A percentile compares a stretch with the other conserved stretches of the same genome.
Evolutionary conservation across 495 filamentous ascomycete species (phyloP).

Genomic region (Penicillium riverlandense): DNA sequence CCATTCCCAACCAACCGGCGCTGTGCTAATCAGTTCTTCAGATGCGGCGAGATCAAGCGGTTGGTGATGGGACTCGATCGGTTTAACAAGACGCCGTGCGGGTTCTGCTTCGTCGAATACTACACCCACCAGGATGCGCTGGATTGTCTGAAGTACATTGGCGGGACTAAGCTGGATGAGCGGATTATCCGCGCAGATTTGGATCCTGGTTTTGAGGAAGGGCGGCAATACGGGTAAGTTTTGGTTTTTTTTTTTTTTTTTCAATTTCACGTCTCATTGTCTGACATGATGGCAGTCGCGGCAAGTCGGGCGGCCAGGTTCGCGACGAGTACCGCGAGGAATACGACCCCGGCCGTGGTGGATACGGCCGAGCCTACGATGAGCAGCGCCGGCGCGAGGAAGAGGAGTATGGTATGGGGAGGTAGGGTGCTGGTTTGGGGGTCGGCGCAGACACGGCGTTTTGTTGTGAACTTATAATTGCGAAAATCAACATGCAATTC

Average conservation of each 20-base stretch:
- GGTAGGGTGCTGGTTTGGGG: constrained; percentile 21
- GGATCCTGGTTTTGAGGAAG: constrained; percentile 92
- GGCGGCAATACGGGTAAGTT: constrained; percentile 81
- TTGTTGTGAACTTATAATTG: background rate
- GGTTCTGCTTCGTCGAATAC: constrained; percentile 99
- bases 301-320: constrained; percentile 94
- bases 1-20: background rate
- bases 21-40: constrained; percentile 11
- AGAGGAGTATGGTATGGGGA: constrained; percentile 45
- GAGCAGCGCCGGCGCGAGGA: constrained; percentile 56
- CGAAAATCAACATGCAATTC: background rate
- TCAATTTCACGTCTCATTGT: background rate
- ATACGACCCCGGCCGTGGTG: constrained; percentile 89
- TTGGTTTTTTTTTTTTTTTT: too few species aligned
- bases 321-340: constrained; percentile 96
- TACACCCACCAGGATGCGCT: constrained; percentile 94
- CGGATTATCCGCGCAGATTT: constrained; percentile 94
- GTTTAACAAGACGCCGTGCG: constrained; percentile 94
- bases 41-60: constrained; percentile 93
- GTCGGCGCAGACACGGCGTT: constrained; percentile 30
- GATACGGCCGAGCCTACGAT: constrained; percentile 63
- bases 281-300: constrained; percentile 37
- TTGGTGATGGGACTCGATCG: constrained; percentile 98
- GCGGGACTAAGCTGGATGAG: constrained; percentile 97
- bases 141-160: constrained; percentile 97